phyloP scores from a whole-genome alignment of 2,329 filamentous ascomycete genomes.

The Fusarium armeniacum region DNA sequence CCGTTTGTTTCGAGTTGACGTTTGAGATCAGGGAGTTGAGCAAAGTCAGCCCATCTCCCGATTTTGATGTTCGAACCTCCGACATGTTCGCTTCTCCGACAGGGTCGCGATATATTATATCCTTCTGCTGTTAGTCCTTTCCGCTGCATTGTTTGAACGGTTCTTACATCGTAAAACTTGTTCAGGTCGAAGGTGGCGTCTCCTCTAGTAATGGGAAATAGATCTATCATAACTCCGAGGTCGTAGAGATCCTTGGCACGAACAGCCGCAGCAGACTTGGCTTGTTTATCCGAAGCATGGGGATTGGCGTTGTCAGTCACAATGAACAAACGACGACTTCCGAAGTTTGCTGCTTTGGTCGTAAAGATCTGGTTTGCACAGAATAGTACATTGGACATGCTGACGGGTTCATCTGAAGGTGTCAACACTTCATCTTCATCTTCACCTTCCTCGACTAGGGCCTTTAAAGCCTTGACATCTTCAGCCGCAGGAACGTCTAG shows the following conservation, averaged over 20 bases:
- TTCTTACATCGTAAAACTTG: conserved; percentile 82
- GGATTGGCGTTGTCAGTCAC: conserved; percentile 96
- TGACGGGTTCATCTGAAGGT: conserved; percentile 76
- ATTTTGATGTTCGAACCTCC: conserved; percentile 73
- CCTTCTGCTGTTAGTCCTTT: conserved; percentile 49
- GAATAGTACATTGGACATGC: conserved; percentile 92
- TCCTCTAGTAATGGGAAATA: conserved; percentile 86
- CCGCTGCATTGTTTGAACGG: too few relatives aligned
- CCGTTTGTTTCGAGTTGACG: conserved; percentile 89
- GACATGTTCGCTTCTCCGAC: conserved; percentile 72
- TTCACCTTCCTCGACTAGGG: conserved; percentile 82
- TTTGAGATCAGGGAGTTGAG: conserved; percentile 86
- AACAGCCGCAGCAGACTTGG: conserved; percentile 82
- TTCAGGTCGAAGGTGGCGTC: conserved; percentile 81
- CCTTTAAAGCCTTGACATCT: conserved; percentile 85
- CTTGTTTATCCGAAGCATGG: conserved; percentile 77
- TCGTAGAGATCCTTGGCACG: conserved; percentile 96
- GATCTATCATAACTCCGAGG: conserved; percentile 88
- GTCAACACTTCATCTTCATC: conserved; percentile 77
- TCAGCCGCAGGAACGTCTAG: conserved; percentile 88
- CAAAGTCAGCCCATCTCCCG: conserved; percentile 81
- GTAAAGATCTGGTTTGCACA: conserved; percentile 98
- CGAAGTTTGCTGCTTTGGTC: conserved; percentile 93
- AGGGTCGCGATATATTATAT: conserved; percentile 89
- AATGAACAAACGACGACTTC: conserved; percentile 91